phyloP scores from a whole-genome alignment of 352 stramenopile genomes.

The Pythium folliculosum region DNA sequence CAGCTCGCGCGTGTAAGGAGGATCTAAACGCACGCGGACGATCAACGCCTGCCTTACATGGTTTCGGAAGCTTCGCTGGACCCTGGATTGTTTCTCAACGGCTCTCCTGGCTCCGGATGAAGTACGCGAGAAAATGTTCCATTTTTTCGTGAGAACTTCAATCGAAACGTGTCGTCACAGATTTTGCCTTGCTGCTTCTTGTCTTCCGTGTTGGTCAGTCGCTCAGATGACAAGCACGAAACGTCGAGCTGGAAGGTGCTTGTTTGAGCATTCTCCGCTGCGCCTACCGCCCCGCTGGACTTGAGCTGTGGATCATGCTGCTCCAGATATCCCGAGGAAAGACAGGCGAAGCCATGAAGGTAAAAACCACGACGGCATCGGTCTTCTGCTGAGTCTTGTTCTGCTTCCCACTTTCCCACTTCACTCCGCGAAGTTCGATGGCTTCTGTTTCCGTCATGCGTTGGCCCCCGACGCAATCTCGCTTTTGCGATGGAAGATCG shows the following conservation, averaged over 20 bases:
- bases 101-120: background rate
- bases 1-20: conserved; percentile 35
- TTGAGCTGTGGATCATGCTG: too few species aligned
- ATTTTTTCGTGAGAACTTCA: background rate
- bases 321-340: too few species aligned
- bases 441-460: background rate
- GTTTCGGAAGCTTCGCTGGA: background rate
- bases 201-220: too few species aligned
- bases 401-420: too few species aligned
- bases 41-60: background rate
- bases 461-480: background rate
- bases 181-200: background rate
- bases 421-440: background rate
- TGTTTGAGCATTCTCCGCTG: too few species aligned
- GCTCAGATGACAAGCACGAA: too few species aligned
- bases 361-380: too few species aligned
- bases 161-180: conserved; percentile 7
- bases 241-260: too few species aligned
- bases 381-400: too few species aligned
- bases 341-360: too few species aligned
- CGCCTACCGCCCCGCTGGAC: too few species aligned
- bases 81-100: background rate
- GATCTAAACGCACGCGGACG: background rate
- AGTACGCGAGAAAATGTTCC: background rate
- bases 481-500: background rate